These are phyloP conservation scores for Aspergillus bridgeri DNA, from an alignment of 495 filamentous ascomycete genomes.

Conservation along the genomic window DNA sequence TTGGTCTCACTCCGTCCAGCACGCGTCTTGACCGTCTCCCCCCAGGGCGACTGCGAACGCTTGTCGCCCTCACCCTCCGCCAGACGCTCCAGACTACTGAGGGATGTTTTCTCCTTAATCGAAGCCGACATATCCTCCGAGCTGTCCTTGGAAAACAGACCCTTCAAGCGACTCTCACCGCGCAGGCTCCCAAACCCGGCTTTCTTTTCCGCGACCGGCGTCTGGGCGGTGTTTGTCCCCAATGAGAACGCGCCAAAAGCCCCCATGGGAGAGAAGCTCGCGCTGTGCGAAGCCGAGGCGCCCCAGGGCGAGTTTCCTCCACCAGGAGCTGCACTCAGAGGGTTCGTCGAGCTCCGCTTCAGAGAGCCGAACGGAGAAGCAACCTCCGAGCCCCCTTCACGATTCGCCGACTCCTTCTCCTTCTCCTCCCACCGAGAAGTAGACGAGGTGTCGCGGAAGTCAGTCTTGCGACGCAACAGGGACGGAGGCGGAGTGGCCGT, in stretches of 20 bases:
- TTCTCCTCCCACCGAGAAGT: slow-evolving; percentile 35
- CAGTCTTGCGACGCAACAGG: slow-evolving; percentile 72
- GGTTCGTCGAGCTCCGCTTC: slow-evolving; percentile 69
- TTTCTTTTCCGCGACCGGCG: slow-evolving; percentile 64
- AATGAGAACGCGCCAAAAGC: slow-evolving; percentile 85
- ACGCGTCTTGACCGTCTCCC: slow-evolving; percentile 47
- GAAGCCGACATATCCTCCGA: slow-evolving; percentile 57
- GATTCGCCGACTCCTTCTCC: slow-evolving; percentile 38
- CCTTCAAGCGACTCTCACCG: slow-evolving; percentile 80
- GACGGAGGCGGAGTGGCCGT: slow-evolving; percentile 60
- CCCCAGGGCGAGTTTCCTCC: slow-evolving; percentile 68
- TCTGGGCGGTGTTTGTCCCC: slow-evolving; percentile 40
- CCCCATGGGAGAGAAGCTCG: slow-evolving; percentile 67
- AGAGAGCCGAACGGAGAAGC: slow-evolving; percentile 58
- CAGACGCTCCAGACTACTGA: slow-evolving; percentile 52
- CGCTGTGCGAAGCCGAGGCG: slow-evolving; percentile 48
- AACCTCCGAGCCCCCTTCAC: slow-evolving; percentile 38
- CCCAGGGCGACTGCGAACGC: slow-evolving; percentile 52
- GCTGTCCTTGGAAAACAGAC: slow-evolving; percentile 74
- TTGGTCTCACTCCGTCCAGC: slow-evolving; percentile 71
- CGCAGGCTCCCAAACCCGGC: slow-evolving; percentile 62
- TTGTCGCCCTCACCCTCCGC: slow-evolving; percentile 46
- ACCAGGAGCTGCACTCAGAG: slow-evolving; percentile 45
- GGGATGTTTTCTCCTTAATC: slow-evolving; percentile 52
- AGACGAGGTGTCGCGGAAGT: slow-evolving; percentile 52